Conservation (phyloP, 805 yeast genomes). For the Yarrowia divulgata region DNA sequence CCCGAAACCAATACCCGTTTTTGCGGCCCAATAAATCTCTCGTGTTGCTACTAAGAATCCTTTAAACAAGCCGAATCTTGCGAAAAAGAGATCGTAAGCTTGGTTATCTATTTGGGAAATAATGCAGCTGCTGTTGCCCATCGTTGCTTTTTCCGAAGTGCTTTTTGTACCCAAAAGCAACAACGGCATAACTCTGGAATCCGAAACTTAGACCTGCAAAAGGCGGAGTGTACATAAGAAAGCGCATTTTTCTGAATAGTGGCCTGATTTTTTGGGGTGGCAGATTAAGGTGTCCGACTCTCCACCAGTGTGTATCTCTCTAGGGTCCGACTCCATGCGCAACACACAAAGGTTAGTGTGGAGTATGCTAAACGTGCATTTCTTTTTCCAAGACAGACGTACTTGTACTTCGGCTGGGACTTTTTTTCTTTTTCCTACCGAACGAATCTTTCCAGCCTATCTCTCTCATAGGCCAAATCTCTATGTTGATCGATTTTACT, state of each 20-base stretch:
- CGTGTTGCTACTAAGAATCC: neutral
- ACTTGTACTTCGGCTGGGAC: slow-evolving; percentile 1
- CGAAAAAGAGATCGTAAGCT: neutral
- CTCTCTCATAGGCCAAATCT: too few species aligned
- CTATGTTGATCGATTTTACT: too few species aligned
- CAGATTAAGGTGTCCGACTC: neutral
- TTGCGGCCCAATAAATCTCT: neutral
- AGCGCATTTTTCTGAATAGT: neutral
- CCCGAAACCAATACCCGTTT: neutral
- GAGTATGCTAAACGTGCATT: neutral
- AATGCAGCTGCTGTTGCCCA: slow-evolving; percentile 3
- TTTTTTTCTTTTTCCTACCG: neutral
- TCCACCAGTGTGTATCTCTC: neutral
- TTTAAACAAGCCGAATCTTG: slow-evolving; percentile 3
- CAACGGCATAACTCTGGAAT: too few species aligned
- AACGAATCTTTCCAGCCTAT: too few species aligned
- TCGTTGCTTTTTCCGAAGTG: slow-evolving; percentile 16
- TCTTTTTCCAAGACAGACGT: neutral
- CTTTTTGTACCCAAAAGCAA: slow-evolving; percentile 5
- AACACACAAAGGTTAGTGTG: neutral
- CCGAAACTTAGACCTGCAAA: slow-evolving; percentile 19
- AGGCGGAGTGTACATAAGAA: slow-evolving; percentile 12
- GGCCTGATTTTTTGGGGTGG: slow-evolving; percentile 2
- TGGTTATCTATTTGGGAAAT: slow-evolving; percentile 8
- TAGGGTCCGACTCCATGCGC: slow-evolving; percentile 1